Conservation (phyloP, 2,329 filamentous ascomycete species). For the Claviceps capensis region DNA sequence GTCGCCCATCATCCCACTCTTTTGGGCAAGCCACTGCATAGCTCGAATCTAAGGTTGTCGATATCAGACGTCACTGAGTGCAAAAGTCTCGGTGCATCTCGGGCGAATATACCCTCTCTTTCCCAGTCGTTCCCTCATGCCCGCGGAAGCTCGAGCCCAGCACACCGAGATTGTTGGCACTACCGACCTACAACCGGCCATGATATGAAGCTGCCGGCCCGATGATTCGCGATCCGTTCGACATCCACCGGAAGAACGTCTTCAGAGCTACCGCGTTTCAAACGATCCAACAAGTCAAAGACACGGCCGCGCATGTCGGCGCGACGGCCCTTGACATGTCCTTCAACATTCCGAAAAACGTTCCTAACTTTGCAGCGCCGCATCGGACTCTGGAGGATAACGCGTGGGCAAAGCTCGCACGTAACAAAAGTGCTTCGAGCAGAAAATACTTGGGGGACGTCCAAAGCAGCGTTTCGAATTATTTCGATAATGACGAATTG, state of each 20-base stretch:
- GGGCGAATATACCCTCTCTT: constrained; percentile 28
- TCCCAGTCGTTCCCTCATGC: background rate
- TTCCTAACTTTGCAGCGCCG: constrained; percentile 53
- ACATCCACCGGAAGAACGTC: constrained; percentile 28
- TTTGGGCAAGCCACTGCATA: background rate
- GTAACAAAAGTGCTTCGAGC: constrained; percentile 19
- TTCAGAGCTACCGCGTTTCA: constrained; percentile 34
- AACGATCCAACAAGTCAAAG: constrained; percentile 28
- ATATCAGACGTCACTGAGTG: background rate
- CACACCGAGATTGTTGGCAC: background rate
- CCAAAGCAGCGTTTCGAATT: constrained; percentile 46
- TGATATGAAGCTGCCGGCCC: constrained; percentile 17
- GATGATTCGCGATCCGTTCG: constrained; percentile 33
- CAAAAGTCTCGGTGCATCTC: background rate
- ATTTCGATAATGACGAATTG: constrained; percentile 48
- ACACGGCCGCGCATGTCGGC: constrained; percentile 35
- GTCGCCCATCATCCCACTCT: background rate
- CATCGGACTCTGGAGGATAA: constrained; percentile 52
- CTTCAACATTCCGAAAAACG: constrained; percentile 54
- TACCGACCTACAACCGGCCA: background rate
- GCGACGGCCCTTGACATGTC: constrained; percentile 42
- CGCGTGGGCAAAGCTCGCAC: constrained; percentile 42
- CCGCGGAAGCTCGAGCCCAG: background rate
- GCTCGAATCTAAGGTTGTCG: background rate
- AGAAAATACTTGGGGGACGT: constrained; percentile 35